Base-by-base conservation (phyloP, 257 asterid species). In the Fraxinus pennsylvanica region DNA sequence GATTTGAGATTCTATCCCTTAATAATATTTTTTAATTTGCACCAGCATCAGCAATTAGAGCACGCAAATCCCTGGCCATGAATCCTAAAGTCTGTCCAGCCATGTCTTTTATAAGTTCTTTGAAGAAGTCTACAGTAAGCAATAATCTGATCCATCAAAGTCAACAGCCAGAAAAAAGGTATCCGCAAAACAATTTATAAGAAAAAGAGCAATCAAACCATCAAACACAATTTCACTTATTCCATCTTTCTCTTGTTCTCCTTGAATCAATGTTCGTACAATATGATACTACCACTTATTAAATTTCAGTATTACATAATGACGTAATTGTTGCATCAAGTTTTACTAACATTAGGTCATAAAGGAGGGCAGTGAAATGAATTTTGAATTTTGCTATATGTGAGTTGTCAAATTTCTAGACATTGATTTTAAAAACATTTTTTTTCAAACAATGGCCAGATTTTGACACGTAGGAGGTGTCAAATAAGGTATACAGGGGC, bases 71-170 rank as follows among this genome's bases (percentile, higher is more conserved):
- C 88, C 96, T 89, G 63, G 98, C 96, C 93, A 92, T 87, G 85
- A 90, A 95, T 70, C 99, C 99, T n/a, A 98, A 93, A 10, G 98
- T 95, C 87, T 95, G 99, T 74, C 97, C 98, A 81, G 86, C 97
- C 61, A 93, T 78, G 81, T 92, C 99, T 80, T 93, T 90, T 71
- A 90, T 90, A 81, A 95, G 86, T 81, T 91, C 93, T 85, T 93
- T 1, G 83, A 76, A 35, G 92, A 88, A 81, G 79, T 81, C 99
- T 95, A 91, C 69, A 76, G 84, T 65, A 81, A 83, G 70, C 73
- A 76, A 74, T 70, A 19, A 75, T 59, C 75, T 76, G 80, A 78
- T 81, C 76, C 72, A 77, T 87, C 88, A 90, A 76, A 81, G 63
- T 77, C 57, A 85, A 85, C 36, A 57, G 25, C 78, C 78, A 76